A percentile compares a stretch with the other conserved stretches of the same genome.
These are phyloP conservation scores for Tothia fuscella DNA, from an alignment of 2,329 filamentous ascomycete genomes.

Conservation along the genomic window DNA sequence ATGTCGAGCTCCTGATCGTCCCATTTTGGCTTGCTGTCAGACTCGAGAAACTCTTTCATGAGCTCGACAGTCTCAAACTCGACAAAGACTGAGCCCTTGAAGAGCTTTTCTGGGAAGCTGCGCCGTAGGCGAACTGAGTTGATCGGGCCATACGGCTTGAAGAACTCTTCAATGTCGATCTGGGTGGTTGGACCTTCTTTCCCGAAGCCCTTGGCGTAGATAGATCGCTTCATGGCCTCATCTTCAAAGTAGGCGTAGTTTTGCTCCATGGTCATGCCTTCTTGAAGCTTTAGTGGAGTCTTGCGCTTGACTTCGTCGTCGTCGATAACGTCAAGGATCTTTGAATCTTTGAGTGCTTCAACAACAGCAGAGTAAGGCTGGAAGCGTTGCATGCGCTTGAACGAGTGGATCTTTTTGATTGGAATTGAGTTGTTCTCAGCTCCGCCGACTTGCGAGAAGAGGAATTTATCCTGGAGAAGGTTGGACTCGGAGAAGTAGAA, in stretches of 20 bases:
- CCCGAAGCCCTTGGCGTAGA: conserved; percentile 93
- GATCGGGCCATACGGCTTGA: conserved; percentile 65
- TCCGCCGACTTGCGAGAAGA: conserved; percentile 68
- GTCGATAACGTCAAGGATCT: conserved; percentile 60
- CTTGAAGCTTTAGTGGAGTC: conserved; percentile 39
- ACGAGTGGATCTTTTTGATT: conserved; percentile 65
- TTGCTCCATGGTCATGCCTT: conserved; percentile 15
- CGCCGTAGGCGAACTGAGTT: conserved; percentile 82
- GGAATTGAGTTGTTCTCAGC: conserved; percentile 69
- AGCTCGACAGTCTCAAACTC: conserved; percentile 75
- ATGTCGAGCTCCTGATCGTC: conserved; percentile 67
- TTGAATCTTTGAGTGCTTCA: conserved; percentile 68
- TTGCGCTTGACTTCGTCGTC: conserved; percentile 61
- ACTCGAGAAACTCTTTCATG: conserved; percentile 65
- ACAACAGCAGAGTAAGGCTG: conserved; percentile 76
- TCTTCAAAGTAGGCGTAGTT: conserved; percentile 42
- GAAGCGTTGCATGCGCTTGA: conserved; percentile 95
- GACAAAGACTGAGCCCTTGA: conserved; percentile 96
- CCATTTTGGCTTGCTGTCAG: conserved; percentile 75
- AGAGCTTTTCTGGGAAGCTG: conserved; percentile 51
- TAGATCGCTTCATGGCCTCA: conserved; percentile 57
- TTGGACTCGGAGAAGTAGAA: conserved; percentile 95
- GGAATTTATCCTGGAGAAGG: conserved; percentile 75
- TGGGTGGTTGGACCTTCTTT: conserved; percentile 73
- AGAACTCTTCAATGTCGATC: conserved; percentile 89